These are phyloP conservation scores for Condylostoma magnum DNA, from an alignment of 169 alveolate species.

Conservation along the genomic window DNA sequence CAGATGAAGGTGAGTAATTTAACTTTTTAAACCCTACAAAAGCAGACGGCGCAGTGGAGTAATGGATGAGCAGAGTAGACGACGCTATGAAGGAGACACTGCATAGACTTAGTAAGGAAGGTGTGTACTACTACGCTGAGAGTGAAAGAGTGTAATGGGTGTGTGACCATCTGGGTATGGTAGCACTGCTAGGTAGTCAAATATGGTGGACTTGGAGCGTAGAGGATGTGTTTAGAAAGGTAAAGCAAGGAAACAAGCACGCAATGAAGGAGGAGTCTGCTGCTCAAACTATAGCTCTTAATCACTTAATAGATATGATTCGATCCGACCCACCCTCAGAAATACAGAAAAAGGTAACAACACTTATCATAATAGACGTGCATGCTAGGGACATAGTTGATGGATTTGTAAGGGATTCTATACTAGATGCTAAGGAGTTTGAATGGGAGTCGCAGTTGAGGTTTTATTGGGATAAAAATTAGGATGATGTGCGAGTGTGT, in stretches of 20 bases:
- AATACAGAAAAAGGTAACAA: constrained; percentile 84
- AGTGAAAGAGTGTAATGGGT: constrained; percentile 84
- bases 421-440: constrained; percentile 84
- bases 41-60: constrained; percentile 92
- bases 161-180: constrained; percentile 86
- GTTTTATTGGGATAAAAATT: constrained; percentile 83
- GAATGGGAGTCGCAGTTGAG: constrained; percentile 88
- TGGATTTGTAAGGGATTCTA: constrained; percentile 85
- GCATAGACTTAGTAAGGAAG: constrained; percentile 76
- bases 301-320: constrained; percentile 86
- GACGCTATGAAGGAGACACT: constrained; percentile 89
- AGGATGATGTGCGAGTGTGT: constrained; percentile 84
- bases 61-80: constrained; percentile 91
- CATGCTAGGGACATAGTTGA: constrained; percentile 89
- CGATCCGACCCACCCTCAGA: constrained; percentile 78
- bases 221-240: constrained; percentile 91
- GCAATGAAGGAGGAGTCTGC: constrained; percentile 91
- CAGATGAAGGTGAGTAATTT: constrained; percentile 91
- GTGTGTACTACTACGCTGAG: constrained; percentile 86
- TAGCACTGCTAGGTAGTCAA: constrained; percentile 86
- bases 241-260: constrained; percentile 91
- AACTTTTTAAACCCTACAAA: constrained; percentile 79
- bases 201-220: constrained; percentile 96
- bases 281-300: constrained; percentile 79
- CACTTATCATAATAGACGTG: constrained; percentile 82